Base-by-base conservation (phyloP, 2,329 filamentous ascomycete genomes). In the Annulohypoxylon truncatum region DNA sequence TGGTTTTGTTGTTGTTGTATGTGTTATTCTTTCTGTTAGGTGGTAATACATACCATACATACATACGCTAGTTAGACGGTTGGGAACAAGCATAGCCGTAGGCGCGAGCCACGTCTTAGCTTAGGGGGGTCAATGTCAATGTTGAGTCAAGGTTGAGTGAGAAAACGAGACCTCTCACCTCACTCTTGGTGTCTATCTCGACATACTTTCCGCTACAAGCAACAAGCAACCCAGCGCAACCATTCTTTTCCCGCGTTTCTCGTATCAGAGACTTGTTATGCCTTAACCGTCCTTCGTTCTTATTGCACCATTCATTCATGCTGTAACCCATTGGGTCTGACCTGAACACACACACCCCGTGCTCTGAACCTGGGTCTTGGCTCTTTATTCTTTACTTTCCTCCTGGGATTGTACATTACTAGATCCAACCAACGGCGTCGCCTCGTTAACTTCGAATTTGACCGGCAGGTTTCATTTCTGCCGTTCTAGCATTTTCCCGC, bases 401-500 rank as follows among this genome's bases (percentile, higher is more conserved):
- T 71, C 65, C 63, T 68, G 59, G 64, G 68, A 72, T 68, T 65
- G 62, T 73, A 72, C 73, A 75, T 74, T 72, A 61, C 64, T 67
- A 72, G 69, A 72, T 74, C 74, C 70, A 73, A 72, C 72, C 71
- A 74, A 67, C 68, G 59, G 66, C 48, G 67, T 67, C 68, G 53
- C 70, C 71, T 68, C 68, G 61, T 73, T 68, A 68, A 70, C 61
- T 53, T 65, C 65, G 61, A 69, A 74, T 74, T 72, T 68, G 69
- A 66, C 73, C 74, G 74, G 74, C 74, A 76, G 72, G 74, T 75
- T 74, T 72, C 73, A 75, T 75, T 76, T 72, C 69, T 74, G 60
- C 74, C 73, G 72, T 70, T 71, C 71, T 71, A 75, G 72, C 70
- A 70, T 73, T 73, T 75, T 73, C 61, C 74, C 71, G 72, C 71